These are phyloP conservation scores for Hypoxylon sp. DNA, from an alignment of 2,329 filamentous ascomycete species.

Conservation along the genomic window DNA sequence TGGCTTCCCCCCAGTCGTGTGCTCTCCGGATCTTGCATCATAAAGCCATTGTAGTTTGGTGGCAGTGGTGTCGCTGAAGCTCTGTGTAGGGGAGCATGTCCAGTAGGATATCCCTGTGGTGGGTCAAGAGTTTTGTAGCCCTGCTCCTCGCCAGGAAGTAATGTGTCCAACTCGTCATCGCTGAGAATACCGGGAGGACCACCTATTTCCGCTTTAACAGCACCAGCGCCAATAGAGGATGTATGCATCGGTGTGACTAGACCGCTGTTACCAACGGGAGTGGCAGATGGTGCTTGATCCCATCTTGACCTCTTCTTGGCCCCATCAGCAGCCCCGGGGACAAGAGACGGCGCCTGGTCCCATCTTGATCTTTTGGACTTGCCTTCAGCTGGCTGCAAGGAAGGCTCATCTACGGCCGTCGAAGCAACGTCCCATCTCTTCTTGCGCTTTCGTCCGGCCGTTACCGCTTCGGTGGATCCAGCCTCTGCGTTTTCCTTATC, in stretches of 20 bases:
- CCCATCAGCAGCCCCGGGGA: conserved; percentile 62
- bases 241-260: conserved; percentile 81
- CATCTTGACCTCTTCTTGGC: conserved; percentile 84
- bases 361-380: conserved; percentile 84
- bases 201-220: conserved; percentile 78
- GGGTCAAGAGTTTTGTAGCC: conserved; percentile 93
- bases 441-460: conserved; percentile 81
- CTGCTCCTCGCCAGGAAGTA: conserved; percentile 87
- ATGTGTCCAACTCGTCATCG: conserved; percentile 91
- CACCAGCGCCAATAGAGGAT: conserved; percentile 63
- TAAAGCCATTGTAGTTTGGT: conserved; percentile 78
- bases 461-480: conserved; percentile 70
- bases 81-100: conserved; percentile 79
- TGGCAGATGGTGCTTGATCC: conserved; percentile 88
- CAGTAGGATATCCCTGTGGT: conserved; percentile 89
- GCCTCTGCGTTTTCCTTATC: conserved; percentile 79
- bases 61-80: conserved; percentile 76
- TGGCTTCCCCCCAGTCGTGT: conserved; percentile 85
- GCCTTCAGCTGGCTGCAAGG: conserved; percentile 60
- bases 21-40: conserved; percentile 96
- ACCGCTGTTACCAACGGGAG: conserved; percentile 76
- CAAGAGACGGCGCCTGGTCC: conserved; percentile 78
- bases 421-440: conserved; percentile 89
- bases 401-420: conserved; percentile 59
- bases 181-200: conserved; percentile 82